These are phyloP conservation scores for Ajuga chamaepitys DNA, from an alignment of 257 asterid species.

Conservation along the genomic window DNA sequence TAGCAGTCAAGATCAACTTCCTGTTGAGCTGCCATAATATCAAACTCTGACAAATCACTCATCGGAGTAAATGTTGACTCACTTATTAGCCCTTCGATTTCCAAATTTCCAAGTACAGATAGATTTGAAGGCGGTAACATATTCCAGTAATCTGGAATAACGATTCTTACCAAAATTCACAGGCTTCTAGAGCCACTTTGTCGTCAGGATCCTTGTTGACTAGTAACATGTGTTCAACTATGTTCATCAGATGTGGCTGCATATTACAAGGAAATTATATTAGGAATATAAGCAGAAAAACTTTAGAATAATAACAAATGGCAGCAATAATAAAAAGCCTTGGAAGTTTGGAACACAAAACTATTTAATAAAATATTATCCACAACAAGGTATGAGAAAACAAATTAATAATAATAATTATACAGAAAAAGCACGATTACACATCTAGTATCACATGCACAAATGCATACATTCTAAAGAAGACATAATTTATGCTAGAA, in stretches of 20 bases:
- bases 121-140: background rate
- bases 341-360: background rate
- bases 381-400: too few relatives aligned
- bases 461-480: background rate
- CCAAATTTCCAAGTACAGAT: too few relatives aligned
- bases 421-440: background rate
- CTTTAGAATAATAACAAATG: background rate
- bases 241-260: constrained; percentile 88
- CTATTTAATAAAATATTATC: background rate
- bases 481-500: background rate
- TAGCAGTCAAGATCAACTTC: background rate
- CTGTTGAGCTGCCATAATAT: background rate
- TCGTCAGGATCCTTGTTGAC: constrained; percentile 89
- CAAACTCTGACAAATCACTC: background rate
- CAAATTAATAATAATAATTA: too few relatives aligned
- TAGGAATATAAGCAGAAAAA: constrained; percentile 19
- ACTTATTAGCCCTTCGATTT: background rate
- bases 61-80: background rate
- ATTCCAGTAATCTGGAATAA: background rate
- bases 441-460: background rate
- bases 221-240: constrained; percentile 79
- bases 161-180: constrained; percentile 97
- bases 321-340: background rate
- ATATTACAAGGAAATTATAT: constrained; percentile 20
- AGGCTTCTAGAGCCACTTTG: constrained; percentile 97